Evolutionary conservation across 495 filamentous ascomycete species (phyloP), one percentile per base, ranked within the genome.

Genomic region (Hypoxylon fragiforme): DNA sequence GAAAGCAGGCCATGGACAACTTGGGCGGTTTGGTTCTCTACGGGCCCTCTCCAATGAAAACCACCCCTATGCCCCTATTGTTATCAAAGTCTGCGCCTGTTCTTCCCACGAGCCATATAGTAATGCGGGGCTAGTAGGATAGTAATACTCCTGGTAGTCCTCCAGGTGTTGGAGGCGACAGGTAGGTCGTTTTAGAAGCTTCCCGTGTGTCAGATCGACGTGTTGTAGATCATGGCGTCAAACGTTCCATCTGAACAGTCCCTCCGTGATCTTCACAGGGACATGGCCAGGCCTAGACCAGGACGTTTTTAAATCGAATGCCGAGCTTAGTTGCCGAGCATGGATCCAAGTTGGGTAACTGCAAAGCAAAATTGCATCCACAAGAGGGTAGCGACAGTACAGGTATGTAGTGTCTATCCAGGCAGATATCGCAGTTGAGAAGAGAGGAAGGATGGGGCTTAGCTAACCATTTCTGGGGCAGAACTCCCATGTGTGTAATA

Each of bases 221-320:
- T 60, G 64, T 62, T 44, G 64, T 55, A 66, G 62, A 69, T 69
- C 68, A 70, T 71, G 67, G 68, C 70, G 68, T 70, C 62, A 69
- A 62, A 68, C 58, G 58, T 57, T 66, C 48, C 66, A 66, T 68
- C 68, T 68, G 61, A 66, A 71, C 35, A 43, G 30, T 37, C 39
- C 55, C 65, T 64, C 57, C 54, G 54, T 57, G 62, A 70, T 70
- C 63, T 66, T 60, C 66, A 53, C 60, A 67, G 59, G 64, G 68
- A 28, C 53, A 53, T 39, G 30, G 46, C 40, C 60, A 36, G 50
- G 22, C 22, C 14, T 13, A 26, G 16, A 50, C 49, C 36, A 54
- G 62, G 49, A 49, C 44, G 37, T 26, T 43, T 40, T 35, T 2
- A 20, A 42, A 19, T 30, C 8, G 31, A 47, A 36, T 22, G 31